Conservation (phyloP, 2,329 filamentous ascomycete genomes). For the Botrytis galanthina region DNA sequence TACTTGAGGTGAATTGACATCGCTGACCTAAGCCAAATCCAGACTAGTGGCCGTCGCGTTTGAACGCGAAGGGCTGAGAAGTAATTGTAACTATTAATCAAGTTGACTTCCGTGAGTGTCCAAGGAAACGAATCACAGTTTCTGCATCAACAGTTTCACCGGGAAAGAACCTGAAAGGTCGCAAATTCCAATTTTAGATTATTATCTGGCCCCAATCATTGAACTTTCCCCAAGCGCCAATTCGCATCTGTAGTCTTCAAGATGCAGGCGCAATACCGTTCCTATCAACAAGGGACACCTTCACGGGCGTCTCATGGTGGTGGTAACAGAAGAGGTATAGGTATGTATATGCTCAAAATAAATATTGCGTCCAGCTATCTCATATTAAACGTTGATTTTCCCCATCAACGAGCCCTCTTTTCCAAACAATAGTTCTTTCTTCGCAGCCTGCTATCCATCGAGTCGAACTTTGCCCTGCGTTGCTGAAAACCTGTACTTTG, state of each 20-base stretch:
- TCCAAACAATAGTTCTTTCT: background rate
- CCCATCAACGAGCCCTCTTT: slow-evolving; percentile 34
- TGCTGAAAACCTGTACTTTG: background rate
- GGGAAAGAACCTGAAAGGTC: background rate
- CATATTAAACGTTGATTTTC: slow-evolving; percentile 30
- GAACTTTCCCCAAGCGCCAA: background rate
- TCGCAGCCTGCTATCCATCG: background rate
- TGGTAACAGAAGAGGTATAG: slow-evolving; percentile 38
- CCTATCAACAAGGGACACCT: slow-evolving; percentile 23
- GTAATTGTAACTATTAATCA: background rate
- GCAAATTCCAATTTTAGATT: background rate
- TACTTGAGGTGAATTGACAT: background rate
- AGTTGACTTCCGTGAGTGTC: background rate
- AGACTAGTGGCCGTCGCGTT: slow-evolving; percentile 11
- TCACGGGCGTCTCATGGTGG: slow-evolving; percentile 37
- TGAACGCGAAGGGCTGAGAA: background rate
- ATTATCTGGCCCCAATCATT: background rate
- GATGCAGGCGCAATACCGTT: slow-evolving; percentile 21
- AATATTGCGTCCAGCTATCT: slow-evolving; percentile 25
- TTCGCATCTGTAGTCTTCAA: slow-evolving; percentile 6
- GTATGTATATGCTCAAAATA: slow-evolving; percentile 33
- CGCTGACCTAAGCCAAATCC: background rate
- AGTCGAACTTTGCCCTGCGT: background rate
- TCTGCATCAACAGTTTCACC: background rate
- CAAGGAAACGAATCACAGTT: background rate